Base-by-base conservation (phyloP, 768 basidiomycete genomes). In the Mycena indigotica region DNA sequence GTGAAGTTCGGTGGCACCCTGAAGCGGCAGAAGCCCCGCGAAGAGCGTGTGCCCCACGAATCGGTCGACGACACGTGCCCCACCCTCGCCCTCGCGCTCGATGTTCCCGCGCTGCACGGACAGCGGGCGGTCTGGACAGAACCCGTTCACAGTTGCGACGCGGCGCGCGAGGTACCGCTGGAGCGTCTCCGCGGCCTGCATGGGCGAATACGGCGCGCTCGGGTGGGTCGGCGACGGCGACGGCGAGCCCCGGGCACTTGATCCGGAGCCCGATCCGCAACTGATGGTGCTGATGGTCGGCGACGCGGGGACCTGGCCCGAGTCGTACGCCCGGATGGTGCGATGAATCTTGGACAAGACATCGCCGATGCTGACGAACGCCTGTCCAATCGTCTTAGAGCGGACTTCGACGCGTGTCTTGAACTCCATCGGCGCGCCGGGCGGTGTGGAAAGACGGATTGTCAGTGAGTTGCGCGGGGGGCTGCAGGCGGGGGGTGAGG, bases 321-420 rank as follows among this genome's bases (percentile, higher is more conserved):
- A 35, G 39, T 61, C 60, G 28, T 61, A 55, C 23, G 32, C 38
- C 3, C 60, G 60, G 41, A 61, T 48, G 39, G 32, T 41, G 15
- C 16, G 2, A 21, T 61, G 55, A 15, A 61, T 46, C 4, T 23
- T 13, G 5, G 60, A 53, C 17, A 61, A 53, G n/a, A 61, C 52
- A 15, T 61, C 56, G 29, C 60, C 60, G 21, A 61, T 56, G 4
- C 55, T 61, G 19, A 61, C 56, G 2, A 40, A 19, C 39, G 23
- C 6, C 15, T 30, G 17, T 2, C 19, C 32, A 2, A 1, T 4
- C 3, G 29, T 17, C 13, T 17, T 39, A 44, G 56, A 56, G 8
- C 38, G 17, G 30, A 61, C 21, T 3, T 40, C 48, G 6, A 50
- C 17, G 21, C 15, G 19, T 26, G 3, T 26, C 16, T 48, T 54